Conservation (phyloP, 345 rosid genomes). For the Eucalyptus sideroxylon region DNA sequence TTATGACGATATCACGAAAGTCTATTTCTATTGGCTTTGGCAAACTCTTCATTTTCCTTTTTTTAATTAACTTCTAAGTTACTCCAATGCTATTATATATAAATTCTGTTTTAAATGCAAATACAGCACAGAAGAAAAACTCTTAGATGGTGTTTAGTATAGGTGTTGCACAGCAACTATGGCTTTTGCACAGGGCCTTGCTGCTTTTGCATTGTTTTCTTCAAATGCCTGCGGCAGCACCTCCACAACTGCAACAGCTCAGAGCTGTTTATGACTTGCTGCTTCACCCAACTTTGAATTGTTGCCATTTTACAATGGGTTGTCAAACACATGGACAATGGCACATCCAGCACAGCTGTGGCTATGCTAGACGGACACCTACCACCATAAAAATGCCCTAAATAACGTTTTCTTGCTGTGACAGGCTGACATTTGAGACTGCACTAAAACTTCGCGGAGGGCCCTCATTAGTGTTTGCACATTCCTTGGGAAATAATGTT, state of each 20-base stretch:
- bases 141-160: background rate
- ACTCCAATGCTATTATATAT: background rate
- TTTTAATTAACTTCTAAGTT: background rate
- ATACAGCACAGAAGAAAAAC: background rate
- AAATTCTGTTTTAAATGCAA: background rate
- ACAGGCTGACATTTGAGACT: conserved; percentile 94
- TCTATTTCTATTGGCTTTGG: background rate
- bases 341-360: background rate
- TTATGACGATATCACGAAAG: background rate
- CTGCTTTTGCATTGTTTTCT: background rate
- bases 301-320: background rate
- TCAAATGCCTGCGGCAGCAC: background rate
- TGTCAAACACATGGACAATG: background rate
- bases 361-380: background rate
- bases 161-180: background rate
- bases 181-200: background rate
- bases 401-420: background rate
- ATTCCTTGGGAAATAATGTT: conserved; percentile 93
- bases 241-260: background rate
- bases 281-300: background rate
- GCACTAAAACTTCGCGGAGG: conserved; percentile 87
- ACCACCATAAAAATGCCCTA: background rate
- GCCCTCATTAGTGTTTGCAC: conserved; percentile 89
- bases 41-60: background rate
- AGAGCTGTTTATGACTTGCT: background rate